phyloP scores from a whole-genome alignment of 176 grass and related monocot genomes.

The Dactylis glomerata region DNA sequence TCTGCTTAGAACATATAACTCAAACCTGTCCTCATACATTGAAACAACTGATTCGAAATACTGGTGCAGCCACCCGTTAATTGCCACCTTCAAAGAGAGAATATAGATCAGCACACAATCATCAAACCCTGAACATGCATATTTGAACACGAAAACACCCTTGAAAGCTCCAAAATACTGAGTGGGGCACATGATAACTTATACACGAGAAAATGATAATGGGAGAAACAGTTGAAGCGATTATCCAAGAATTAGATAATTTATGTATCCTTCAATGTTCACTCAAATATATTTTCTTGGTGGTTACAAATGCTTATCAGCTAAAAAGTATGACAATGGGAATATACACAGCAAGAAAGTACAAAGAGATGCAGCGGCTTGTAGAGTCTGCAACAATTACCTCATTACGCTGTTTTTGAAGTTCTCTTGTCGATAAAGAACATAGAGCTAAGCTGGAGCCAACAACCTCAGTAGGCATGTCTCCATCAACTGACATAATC shows the following conservation, averaged over 20 bases:
- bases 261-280: constrained; percentile 11
- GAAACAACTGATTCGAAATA: constrained; percentile 77
- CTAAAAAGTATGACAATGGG: not conserved
- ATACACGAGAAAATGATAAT: not conserved
- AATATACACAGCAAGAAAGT: not conserved
- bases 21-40: constrained; percentile 89
- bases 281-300: constrained; percentile 15
- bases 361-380: not conserved
- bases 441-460: constrained; percentile 67
- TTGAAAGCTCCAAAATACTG: not conserved
- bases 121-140: not conserved
- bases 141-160: not conserved
- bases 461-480: constrained; percentile 60
- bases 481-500: constrained; percentile 82
- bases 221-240: not conserved
- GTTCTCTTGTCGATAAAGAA: constrained; percentile 77
- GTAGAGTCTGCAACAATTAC: constrained; percentile 30
- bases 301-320: not conserved
- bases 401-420: constrained; percentile 91
- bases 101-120: constrained; percentile 18
- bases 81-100: constrained; percentile 68
- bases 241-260: not conserved
- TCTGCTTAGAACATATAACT: constrained; percentile 69
- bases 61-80: constrained; percentile 87
- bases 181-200: not conserved